A percentile compares a stretch with the other conserved stretches of the same genome.
Evolutionary conservation across 768 basidiomycete genomes (phyloP).

Genomic region (Termitomyces sp.): DNA sequence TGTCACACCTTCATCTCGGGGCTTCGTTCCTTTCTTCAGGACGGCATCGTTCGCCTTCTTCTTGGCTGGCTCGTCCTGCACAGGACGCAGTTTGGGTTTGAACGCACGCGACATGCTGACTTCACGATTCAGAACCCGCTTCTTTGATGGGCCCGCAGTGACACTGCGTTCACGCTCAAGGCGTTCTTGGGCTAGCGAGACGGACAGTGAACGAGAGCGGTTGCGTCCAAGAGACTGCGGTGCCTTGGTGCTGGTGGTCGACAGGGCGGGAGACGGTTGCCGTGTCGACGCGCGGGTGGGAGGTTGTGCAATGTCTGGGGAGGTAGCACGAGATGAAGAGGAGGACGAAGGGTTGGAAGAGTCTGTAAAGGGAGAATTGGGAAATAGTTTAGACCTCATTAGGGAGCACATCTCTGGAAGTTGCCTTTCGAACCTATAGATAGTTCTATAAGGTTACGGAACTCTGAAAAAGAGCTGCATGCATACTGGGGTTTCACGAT

Average conservation of each 20-base stretch:
- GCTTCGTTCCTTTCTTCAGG: constrained; percentile 8
- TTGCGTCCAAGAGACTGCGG: constrained; percentile 33
- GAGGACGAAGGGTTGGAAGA: constrained; percentile 45
- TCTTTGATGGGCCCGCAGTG: constrained; percentile 36
- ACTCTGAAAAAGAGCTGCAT: not conserved
- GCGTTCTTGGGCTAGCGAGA: constrained; percentile 67
- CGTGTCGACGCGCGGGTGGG: constrained; percentile 6
- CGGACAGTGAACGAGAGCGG: constrained; percentile 62
- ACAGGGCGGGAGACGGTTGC: constrained; percentile 22
- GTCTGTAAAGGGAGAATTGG: constrained; percentile 57
- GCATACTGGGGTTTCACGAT: constrained; percentile 65
- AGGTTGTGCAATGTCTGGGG: constrained; percentile 22
- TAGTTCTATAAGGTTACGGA: not conserved
- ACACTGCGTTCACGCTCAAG: constrained; percentile 35
- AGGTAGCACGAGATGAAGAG: constrained; percentile 30
- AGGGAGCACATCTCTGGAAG: constrained; percentile 56
- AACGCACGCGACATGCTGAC: constrained; percentile 77
- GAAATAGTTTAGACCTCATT: constrained; percentile 67
- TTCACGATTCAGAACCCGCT: constrained; percentile 62
- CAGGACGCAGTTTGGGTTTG: constrained; percentile 34
- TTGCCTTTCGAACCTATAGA: constrained; percentile 49
- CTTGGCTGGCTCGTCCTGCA: constrained; percentile 16
- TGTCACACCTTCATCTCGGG: constrained; percentile 33
- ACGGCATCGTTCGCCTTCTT: constrained; percentile 12
- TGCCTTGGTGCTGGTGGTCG: constrained; percentile 19